Evolutionary conservation across 192 early-diverging fungal genomes (phyloP), one percentile per base, ranked within the genome.

Genomic region (Backusella australiensis): DNA sequence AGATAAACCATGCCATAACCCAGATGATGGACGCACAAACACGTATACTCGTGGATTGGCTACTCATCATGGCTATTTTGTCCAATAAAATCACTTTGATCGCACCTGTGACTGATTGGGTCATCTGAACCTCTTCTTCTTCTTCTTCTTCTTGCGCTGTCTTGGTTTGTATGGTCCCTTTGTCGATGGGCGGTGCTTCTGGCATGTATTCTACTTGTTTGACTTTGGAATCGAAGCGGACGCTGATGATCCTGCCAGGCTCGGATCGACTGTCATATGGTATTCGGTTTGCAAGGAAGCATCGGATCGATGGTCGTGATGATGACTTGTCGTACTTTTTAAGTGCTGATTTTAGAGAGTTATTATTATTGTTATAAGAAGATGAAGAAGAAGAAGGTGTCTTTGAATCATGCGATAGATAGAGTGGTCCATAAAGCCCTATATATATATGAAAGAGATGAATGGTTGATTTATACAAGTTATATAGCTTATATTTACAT

Each of bases 381-480:
- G 52, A 21, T 9, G 52, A 53, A 32, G 69, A 44, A 29, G 69
- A 32, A 6, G 21, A 29, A 15, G 12, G 46, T 12, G 0, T 1
- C 12, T 44, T 23, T 72, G 70, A 19, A 15, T 26, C 38, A 26
- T 63, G 56, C 12, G 56, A 41, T 71, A 44, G 36, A 44, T 77
- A 77, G 29, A 77, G 68, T 21, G 75, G 75, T 26, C 75, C 75
- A 71, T 77, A 77, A 26, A 78, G 71, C 71, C 56, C 56, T 74
- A 56, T 11, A 34, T 26, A 32, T 32, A 32, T 32, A 32, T 21
- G 19, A 12, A 71, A 9, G 6, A 71, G n/a, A 38, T 38, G 26
- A 6, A 44, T 17, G 15, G 6, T 26, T 23, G 0, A 59, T 59
- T 63, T 12, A 32, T 63, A 4, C 11, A n/a, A 7, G 29, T 29